A percentile compares a stretch with the other conserved stretches of the same genome.
Conservation (phyloP, 805 yeast genomes). For the Schwanniomyces yamadae region DNA sequence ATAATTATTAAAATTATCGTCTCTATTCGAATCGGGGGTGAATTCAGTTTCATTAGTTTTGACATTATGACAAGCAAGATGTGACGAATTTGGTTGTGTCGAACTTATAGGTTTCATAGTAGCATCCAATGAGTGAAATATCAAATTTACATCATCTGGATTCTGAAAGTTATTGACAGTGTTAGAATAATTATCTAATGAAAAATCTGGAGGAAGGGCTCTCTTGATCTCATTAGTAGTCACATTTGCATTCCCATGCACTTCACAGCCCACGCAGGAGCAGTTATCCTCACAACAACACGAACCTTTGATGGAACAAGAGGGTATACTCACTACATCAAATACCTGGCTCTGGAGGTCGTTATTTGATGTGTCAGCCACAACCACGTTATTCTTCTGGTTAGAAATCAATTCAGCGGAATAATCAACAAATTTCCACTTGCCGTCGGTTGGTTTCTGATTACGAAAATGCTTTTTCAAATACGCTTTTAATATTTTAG, state of each 20-base stretch:
- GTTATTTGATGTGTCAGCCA: not conserved
- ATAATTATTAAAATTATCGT: no score
- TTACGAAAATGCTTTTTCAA: constrained; percentile 22
- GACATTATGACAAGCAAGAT: no score
- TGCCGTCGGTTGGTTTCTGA: constrained; percentile 4
- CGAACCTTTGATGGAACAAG: constrained; percentile 35
- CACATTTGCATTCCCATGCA: constrained; percentile 24
- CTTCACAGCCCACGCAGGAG: constrained; percentile 35
- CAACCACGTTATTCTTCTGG: not conserved
- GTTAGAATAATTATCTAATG: constrained; percentile 7
- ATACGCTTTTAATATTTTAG: constrained; percentile 34
- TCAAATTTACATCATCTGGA: constrained; percentile 1
- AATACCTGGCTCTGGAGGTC: constrained; percentile 1
- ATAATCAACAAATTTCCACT: constrained; percentile 10
- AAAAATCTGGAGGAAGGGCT: constrained; percentile 4
- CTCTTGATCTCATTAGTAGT: constrained; percentile 8
- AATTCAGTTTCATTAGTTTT: no score
- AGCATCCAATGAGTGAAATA: not conserved
- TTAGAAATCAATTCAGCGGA: not conserved
- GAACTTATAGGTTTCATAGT: no score
- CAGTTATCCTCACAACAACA: constrained; percentile 40
- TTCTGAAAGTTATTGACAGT: constrained; percentile 10
- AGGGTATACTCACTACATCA: constrained; percentile 28
- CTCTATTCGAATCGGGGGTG: no score
- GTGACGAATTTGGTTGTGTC: no score